A percentile compares a stretch with the other conserved stretches of the same genome.
Evolutionary conservation across 2,329 filamentous ascomycete genomes (phyloP).

Genomic region (Penicillium sp.): DNA sequence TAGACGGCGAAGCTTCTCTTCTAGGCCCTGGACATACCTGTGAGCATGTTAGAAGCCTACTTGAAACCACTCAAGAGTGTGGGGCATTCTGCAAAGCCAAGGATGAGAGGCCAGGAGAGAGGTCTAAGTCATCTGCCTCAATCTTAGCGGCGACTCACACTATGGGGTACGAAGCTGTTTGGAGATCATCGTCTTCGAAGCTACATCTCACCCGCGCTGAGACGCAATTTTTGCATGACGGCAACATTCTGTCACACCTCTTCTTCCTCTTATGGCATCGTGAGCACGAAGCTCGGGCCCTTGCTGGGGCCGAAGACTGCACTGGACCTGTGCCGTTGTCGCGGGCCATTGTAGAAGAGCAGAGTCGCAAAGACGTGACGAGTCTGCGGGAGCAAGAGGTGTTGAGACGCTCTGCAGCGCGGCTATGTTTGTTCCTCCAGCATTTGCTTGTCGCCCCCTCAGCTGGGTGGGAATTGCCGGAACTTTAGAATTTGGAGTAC

Average conservation of each 20-base stretch:
- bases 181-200: conserved; percentile 42
- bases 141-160: conserved; percentile 31
- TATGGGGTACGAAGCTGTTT: conserved; percentile 45
- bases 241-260: conserved; percentile 43
- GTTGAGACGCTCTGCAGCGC: too few species aligned
- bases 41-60: not conserved
- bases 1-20: not conserved
- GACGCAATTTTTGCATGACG: conserved; percentile 43
- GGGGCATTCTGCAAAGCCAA: not conserved
- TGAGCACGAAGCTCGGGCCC: conserved; percentile 38
- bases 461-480: not conserved
- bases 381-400: not conserved
- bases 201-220: conserved; percentile 42
- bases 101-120: not conserved
- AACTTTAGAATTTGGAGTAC: not conserved
- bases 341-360: not conserved
- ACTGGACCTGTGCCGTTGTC: not conserved
- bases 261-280: conserved; percentile 48
- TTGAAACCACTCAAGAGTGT: not conserved
- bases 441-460: too few species aligned
- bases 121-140: not conserved
- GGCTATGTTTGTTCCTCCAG: too few species aligned
- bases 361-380: not conserved
- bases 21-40: not conserved
- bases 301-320: conserved; percentile 2